phyloP scores from a whole-genome alignment of 2,329 filamentous ascomycete species.

The Emydomyces testavorans region DNA sequence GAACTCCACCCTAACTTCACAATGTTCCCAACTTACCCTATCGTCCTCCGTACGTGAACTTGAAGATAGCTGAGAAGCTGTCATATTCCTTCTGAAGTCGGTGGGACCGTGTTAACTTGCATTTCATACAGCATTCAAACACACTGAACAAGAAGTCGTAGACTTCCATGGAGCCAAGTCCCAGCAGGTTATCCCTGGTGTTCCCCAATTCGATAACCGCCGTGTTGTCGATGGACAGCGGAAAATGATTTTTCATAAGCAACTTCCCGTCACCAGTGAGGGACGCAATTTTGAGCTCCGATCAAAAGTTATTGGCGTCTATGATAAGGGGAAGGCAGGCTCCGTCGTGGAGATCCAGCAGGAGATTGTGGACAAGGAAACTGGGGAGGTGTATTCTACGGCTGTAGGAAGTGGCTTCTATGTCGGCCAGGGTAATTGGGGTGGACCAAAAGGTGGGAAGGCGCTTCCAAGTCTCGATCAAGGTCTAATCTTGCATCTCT shows the following conservation, averaged over 20 bases:
- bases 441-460: conserved; percentile 66
- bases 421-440: conserved; percentile 72
- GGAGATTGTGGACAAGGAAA: conserved; percentile 58
- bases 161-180: conserved; percentile 70
- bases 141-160: conserved; percentile 60
- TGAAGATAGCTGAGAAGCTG: not conserved
- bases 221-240: conserved; percentile 77
- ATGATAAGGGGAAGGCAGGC: conserved; percentile 78
- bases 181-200: conserved; percentile 56
- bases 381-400: conserved; percentile 59
- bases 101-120: conserved; percentile 26
- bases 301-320: conserved; percentile 69
- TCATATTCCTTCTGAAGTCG: not conserved
- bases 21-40: conserved; percentile 79
- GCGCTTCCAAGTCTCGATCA: not conserved
- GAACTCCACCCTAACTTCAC: conserved; percentile 79
- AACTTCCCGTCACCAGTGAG: conserved; percentile 58
- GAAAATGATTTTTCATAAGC: conserved; percentile 63
- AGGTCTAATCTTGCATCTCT: not conserved
- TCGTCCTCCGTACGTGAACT: conserved; percentile 55
- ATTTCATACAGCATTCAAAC: conserved; percentile 55
- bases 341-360: conserved; percentile 72
- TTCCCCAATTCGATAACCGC: conserved; percentile 63
- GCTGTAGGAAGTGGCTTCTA: conserved; percentile 64
- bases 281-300: conserved; percentile 65